Percentiles rank a stretch among this genome's conserved stretches.
These are phyloP conservation scores for Noccaea caerulescens DNA, from an alignment of 345 rosid species.

Conservation along the genomic window DNA sequence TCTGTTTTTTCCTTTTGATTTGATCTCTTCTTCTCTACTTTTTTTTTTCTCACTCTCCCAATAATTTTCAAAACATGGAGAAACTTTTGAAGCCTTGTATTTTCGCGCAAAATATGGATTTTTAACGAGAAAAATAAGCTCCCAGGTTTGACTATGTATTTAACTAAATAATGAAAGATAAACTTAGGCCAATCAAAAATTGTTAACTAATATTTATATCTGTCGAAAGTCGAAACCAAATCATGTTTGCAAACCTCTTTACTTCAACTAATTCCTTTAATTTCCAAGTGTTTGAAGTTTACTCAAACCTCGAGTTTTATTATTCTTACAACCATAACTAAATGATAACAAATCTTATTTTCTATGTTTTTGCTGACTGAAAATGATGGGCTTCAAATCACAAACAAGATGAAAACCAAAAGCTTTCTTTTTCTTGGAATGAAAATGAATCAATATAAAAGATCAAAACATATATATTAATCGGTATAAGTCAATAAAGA, in stretches of 20 bases:
- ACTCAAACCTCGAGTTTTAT: too few species aligned
- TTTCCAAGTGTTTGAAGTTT: too few species aligned
- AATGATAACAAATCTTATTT: too few species aligned
- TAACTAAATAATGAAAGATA: too few species aligned
- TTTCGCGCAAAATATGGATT: slow-evolving; percentile 51
- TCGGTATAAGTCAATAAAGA: too few species aligned
- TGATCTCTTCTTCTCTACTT: slow-evolving; percentile 35
- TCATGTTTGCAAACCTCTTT: too few species aligned
- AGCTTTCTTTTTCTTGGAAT: neutral
- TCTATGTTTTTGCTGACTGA: neutral
- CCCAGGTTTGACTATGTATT: slow-evolving; percentile 32
- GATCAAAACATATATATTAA: neutral
- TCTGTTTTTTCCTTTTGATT: slow-evolving; percentile 29
- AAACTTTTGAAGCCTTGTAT: slow-evolving; percentile 57
- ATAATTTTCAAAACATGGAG: slow-evolving; percentile 53
- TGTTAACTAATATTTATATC: too few species aligned
- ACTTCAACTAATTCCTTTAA: too few species aligned
- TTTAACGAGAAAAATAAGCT: slow-evolving; percentile 37
- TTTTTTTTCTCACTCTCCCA: slow-evolving; percentile 40
- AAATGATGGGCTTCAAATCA: slow-evolving; percentile 5
- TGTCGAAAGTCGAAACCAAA: too few species aligned
- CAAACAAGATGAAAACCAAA: neutral
- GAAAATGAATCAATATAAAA: neutral
- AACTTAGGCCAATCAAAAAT: too few species aligned
- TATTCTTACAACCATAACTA: too few species aligned